These are phyloP conservation scores for Talaromyces rugulosus DNA, from an alignment of 2,329 filamentous ascomycete species.

Conservation along the genomic window DNA sequence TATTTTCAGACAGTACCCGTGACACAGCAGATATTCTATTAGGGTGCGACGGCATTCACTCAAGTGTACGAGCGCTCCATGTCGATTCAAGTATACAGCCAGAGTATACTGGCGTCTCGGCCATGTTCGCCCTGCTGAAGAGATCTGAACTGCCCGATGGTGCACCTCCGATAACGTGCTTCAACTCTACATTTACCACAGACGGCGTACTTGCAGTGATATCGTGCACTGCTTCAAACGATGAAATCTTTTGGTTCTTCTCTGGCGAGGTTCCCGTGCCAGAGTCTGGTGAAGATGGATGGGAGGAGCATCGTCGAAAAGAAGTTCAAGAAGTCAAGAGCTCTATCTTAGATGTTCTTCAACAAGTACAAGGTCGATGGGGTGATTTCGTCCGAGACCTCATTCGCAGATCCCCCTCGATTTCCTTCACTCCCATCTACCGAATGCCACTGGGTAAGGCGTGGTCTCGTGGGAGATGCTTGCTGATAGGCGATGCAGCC, in stretches of 20 bases:
- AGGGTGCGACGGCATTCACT: slow-evolving; percentile 41
- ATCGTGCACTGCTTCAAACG: slow-evolving; percentile 20
- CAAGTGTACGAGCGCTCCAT: slow-evolving; percentile 26
- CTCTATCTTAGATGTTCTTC: slow-evolving; percentile 19
- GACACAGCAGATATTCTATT: slow-evolving; percentile 26
- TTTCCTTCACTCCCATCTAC: slow-evolving; percentile 36
- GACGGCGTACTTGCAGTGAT: slow-evolving; percentile 25
- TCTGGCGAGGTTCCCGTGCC: slow-evolving; percentile 25
- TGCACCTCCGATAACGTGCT: background rate
- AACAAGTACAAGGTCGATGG: slow-evolving; percentile 24
- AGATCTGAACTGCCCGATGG: background rate
- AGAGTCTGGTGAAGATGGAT: slow-evolving; percentile 25
- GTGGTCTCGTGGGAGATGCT: slow-evolving; percentile 25
- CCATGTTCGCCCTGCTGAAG: slow-evolving; percentile 16
- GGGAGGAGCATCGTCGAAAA: slow-evolving; percentile 25
- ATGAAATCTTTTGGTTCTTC: slow-evolving; percentile 30
- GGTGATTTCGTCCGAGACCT: slow-evolving; percentile 12
- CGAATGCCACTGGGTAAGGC: slow-evolving; percentile 28
- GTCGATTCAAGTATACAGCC: slow-evolving; percentile 26
- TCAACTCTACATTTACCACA: slow-evolving; percentile 22
- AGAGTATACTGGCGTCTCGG: slow-evolving; percentile 32
- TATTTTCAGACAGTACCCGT: slow-evolving; percentile 25
- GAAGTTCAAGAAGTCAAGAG: slow-evolving; percentile 28
- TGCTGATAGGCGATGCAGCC: slow-evolving; percentile 1
- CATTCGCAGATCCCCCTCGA: slow-evolving; percentile 10